A percentile compares a stretch with the other conserved stretches of the same genome.
Evolutionary conservation across 805 yeast species (phyloP).

Genomic region (Dipodascus geniculatus): DNA sequence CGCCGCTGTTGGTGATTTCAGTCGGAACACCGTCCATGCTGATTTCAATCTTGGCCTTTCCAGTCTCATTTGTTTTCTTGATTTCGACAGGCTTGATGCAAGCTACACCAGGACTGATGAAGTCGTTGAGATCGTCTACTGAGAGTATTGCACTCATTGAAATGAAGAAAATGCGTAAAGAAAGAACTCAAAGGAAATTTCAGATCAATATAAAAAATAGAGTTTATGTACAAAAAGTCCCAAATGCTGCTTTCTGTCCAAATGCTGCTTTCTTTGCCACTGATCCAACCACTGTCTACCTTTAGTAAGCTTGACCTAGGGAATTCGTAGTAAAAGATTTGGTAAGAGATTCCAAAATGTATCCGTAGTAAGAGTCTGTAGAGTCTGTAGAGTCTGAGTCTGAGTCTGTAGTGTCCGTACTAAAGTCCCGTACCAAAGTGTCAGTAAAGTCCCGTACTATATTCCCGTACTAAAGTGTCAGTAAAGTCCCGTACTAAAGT

Average conservation of each 20-base stretch:
- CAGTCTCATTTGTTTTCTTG: conserved; percentile 20
- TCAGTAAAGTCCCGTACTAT: too few relatives aligned
- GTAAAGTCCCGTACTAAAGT: too few relatives aligned
- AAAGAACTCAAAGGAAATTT: neutral
- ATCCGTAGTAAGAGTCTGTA: neutral
- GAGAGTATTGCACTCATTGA: conserved; percentile 78
- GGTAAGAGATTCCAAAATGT: too few relatives aligned
- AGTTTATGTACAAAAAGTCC: too few relatives aligned
- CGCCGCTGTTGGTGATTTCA: conserved; percentile 13
- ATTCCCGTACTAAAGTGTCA: too few relatives aligned
- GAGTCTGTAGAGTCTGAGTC: neutral
- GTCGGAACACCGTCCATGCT: conserved; percentile 33
- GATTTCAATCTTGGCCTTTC: conserved; percentile 46
- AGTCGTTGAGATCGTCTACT: conserved; percentile 87
- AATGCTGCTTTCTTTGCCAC: neutral
- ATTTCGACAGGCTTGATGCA: conserved; percentile 78
- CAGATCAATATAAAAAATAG: too few relatives aligned
- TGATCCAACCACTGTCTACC: neutral
- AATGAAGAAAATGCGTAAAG: neutral
- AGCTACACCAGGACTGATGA: conserved; percentile 87
- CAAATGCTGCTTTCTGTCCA: neutral
- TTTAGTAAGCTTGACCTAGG: neutral
- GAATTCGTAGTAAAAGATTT: too few relatives aligned
- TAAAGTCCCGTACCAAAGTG: too few relatives aligned
- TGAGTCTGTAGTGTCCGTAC: neutral